These are phyloP conservation scores for Plasmodium vivax DNA, from an alignment of 169 alveolate species.

Conservation along the genomic window DNA sequence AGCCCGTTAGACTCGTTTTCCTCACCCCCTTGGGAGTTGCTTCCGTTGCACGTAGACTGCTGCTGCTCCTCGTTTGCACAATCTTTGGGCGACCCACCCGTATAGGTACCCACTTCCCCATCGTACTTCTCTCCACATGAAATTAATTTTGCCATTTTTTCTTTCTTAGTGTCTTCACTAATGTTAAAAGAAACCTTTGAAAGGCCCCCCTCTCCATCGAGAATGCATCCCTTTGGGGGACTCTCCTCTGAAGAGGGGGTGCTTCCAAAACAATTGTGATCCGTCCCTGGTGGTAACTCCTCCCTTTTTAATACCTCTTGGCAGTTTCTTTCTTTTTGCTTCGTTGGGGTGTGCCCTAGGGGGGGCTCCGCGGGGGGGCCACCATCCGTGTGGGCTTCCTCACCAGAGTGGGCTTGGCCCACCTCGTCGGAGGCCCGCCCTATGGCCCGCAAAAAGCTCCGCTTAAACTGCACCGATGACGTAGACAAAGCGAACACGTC, in stretches of 20 bases:
- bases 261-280: background rate
- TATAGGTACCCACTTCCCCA: background rate
- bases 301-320: background rate
- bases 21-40: background rate
- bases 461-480: slow-evolving; percentile 15
- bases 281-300: background rate
- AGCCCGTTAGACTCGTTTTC: background rate
- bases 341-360: background rate
- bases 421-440: background rate
- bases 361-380: background rate
- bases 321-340: background rate
- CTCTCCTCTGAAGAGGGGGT: background rate
- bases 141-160: background rate
- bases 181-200: background rate
- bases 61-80: background rate
- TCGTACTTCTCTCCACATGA: background rate
- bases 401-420: background rate
- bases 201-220: background rate
- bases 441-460: slow-evolving; percentile 3
- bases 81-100: background rate
- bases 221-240: background rate
- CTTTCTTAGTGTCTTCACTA: slow-evolving; percentile 15
- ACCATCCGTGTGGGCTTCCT: background rate
- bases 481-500: slow-evolving; percentile 20
- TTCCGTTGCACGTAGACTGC: background rate